phyloP scores from a whole-genome alignment of 768 basidiomycete species.

The Chalciporus chontae region DNA sequence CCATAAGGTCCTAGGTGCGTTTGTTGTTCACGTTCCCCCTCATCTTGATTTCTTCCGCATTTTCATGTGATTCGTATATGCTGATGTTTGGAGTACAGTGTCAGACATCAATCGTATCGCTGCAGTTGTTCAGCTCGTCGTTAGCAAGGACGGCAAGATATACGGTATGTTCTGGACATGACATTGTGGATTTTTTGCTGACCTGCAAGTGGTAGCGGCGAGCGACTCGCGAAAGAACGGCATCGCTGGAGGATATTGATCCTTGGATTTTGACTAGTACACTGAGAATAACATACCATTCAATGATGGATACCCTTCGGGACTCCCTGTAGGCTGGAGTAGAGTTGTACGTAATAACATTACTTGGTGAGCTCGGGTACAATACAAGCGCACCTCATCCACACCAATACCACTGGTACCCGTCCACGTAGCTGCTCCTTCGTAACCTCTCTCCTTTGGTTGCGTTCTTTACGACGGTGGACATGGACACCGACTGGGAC shows the following conservation, averaged over 20 bases:
- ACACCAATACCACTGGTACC: conserved; percentile 10
- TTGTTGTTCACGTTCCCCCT: background rate
- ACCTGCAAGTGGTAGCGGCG: conserved; percentile 48
- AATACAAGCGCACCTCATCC: background rate
- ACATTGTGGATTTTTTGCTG: background rate
- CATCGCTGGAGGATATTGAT: conserved; percentile 81
- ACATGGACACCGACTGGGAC: conserved; percentile 45
- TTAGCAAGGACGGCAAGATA: conserved; percentile 47
- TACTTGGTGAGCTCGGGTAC: background rate
- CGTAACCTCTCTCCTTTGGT: conserved; percentile 1
- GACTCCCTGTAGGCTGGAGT: too few species aligned
- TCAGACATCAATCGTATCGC: conserved; percentile 67
- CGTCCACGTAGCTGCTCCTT: conserved; percentile 3
- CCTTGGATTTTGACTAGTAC: background rate
- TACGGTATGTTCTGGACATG: conserved; percentile 48
- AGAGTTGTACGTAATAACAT: too few species aligned
- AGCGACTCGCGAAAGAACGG: conserved; percentile 93
- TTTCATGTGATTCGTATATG: background rate
- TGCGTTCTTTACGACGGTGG: conserved; percentile 5
- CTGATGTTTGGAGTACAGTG: conserved; percentile 35
- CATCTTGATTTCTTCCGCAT: too few species aligned
- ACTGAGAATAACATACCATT: background rate
- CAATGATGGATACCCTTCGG: too few species aligned
- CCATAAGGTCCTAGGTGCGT: conserved; percentile 67
- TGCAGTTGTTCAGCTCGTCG: conserved; percentile 71